Evolutionary conservation across 306 rosid species (phyloP).

Genomic region (Prunus padus): DNA sequence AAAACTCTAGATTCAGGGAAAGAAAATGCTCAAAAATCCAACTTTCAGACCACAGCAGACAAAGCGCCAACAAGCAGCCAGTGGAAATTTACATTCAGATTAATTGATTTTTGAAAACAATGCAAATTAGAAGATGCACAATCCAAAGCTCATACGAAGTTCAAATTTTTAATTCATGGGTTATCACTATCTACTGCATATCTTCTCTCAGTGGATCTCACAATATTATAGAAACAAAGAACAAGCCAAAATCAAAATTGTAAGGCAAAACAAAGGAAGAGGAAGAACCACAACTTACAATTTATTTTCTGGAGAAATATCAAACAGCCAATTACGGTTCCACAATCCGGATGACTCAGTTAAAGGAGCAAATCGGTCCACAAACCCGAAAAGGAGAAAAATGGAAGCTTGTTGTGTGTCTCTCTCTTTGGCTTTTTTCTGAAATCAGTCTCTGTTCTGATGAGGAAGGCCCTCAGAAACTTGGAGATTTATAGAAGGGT

Average conservation of each 20-base stretch:
- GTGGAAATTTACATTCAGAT: background rate
- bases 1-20: background rate
- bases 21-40: background rate
- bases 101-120: background rate
- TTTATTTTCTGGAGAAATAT: background rate
- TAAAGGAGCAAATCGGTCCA: conserved; percentile 49
- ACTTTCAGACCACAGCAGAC: background rate
- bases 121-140: background rate
- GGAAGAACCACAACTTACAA: conserved; percentile 28
- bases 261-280: background rate
- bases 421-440: background rate
- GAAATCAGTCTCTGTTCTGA: background rate
- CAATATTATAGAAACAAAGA: background rate
- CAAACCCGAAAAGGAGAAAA: conserved; percentile 41
- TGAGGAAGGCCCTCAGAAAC: background rate
- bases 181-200: no score
- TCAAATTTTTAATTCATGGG: no score
- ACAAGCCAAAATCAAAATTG: background rate
- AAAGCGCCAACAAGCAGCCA: background rate
- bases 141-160: background rate
- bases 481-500: no score
- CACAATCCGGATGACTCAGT: conserved; percentile 49
- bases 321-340: conserved; percentile 41
- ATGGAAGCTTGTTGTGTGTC: background rate
- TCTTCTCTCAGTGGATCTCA: no score